Conservation (phyloP, 1,284 basidiomycete species). For the Pseudozyma flocculosa region DNA sequence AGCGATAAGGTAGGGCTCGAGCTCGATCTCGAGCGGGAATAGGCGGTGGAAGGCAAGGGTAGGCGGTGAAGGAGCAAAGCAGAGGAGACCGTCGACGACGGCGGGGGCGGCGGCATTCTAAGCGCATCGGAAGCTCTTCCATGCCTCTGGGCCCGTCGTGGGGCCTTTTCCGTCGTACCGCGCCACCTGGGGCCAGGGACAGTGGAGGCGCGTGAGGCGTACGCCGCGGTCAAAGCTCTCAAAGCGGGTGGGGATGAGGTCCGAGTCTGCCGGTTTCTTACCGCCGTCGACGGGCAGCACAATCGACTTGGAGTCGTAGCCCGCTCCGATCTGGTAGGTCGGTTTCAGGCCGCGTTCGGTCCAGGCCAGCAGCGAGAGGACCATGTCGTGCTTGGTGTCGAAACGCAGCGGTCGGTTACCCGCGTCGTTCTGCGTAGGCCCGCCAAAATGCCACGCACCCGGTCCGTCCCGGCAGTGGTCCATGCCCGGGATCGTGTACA, state of each 20-base stretch:
- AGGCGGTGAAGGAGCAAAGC: too few relatives aligned
- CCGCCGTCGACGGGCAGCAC: background rate
- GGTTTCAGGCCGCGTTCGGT: conserved; percentile 60
- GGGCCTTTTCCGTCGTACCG: background rate
- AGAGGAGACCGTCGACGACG: too few relatives aligned
- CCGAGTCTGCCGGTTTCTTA: background rate
- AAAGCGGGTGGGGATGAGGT: background rate
- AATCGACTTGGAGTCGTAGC: conserved; percentile 5
- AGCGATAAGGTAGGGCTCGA: too few relatives aligned
- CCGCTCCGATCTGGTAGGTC: conserved; percentile 54
- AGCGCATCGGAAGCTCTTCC: background rate
- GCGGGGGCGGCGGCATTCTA: too few relatives aligned
- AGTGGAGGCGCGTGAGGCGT: background rate
- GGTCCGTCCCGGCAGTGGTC: conserved; percentile 58
- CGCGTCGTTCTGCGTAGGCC: conserved; percentile 17
- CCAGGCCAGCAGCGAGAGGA: conserved; percentile 61
- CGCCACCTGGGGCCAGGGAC: background rate
- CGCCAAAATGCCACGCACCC: conserved; percentile 38
- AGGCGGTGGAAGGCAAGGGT: too few relatives aligned
- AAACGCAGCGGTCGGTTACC: conserved; percentile 33
- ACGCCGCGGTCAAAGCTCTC: background rate
- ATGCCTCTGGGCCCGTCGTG: background rate
- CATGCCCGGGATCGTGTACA: conserved; percentile 62
- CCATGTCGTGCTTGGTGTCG: conserved; percentile 57
- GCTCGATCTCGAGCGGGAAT: too few relatives aligned